Percentiles rank a stretch among this genome's conserved stretches.
These are phyloP conservation scores for Hyaloscypha hepaticicola DNA, from an alignment of 495 filamentous ascomycete genomes.

Conservation along the genomic window DNA sequence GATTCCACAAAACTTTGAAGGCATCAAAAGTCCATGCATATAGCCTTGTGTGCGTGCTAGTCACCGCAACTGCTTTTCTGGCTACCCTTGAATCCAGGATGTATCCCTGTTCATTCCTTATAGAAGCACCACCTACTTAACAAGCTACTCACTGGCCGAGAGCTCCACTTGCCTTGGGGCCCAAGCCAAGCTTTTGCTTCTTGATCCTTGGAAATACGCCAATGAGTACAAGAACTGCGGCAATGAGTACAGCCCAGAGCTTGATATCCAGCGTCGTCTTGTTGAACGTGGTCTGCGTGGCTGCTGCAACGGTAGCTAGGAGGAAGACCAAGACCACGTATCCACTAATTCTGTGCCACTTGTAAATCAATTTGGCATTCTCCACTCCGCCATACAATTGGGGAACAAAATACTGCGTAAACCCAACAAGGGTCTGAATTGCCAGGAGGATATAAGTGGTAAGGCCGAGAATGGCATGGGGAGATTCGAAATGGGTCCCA, in stretches of 20 bases:
- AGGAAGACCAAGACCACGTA: constrained; percentile 70
- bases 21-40: neutral
- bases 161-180: constrained; percentile 2
- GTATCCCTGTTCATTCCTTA: neutral
- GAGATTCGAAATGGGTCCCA: constrained; percentile 67
- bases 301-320: constrained; percentile 70
- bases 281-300: constrained; percentile 72
- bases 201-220: constrained; percentile 78
- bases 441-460: constrained; percentile 69
- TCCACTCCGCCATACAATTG: constrained; percentile 71
- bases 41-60: neutral
- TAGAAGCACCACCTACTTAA: neutral
- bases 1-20: neutral
- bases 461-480: constrained; percentile 78
- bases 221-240: constrained; percentile 57
- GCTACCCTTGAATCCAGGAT: neutral
- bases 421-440: constrained; percentile 72
- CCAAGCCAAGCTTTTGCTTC: constrained; percentile 73
- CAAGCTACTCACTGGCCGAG: neutral
- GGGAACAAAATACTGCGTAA: constrained; percentile 75
- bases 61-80: neutral
- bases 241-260: constrained; percentile 64
- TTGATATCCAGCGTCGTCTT: constrained; percentile 60
- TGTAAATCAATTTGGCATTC: constrained; percentile 79
- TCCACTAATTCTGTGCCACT: constrained; percentile 81